These are phyloP conservation scores for Chondrostereum purpureum DNA, from an alignment of 1,284 basidiomycete species.

Conservation along the genomic window DNA sequence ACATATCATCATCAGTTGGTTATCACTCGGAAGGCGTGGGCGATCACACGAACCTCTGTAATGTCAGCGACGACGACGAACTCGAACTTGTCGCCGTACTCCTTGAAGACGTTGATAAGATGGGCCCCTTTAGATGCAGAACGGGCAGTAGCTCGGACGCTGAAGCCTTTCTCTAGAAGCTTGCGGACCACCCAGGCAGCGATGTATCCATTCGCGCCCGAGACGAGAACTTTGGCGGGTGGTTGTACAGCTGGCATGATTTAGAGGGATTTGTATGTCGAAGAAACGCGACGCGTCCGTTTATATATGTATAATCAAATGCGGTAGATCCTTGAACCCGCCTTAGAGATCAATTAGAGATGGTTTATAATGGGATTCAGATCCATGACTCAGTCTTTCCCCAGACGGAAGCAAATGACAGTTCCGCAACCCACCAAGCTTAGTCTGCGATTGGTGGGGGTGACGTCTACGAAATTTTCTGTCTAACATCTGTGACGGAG, in stretches of 20 bases:
- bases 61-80: constrained; percentile 42
- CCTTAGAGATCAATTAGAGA: too few relatives aligned
- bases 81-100: constrained; percentile 39
- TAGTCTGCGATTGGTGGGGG: too few relatives aligned
- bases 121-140: constrained; percentile 30
- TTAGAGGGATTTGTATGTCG: too few relatives aligned
- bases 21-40: not conserved
- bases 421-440: too few relatives aligned
- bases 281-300: too few relatives aligned
- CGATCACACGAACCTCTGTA: constrained; percentile 23
- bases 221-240: constrained; percentile 27
- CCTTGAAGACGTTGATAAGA: constrained; percentile 33
- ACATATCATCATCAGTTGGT: not conserved
- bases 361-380: too few relatives aligned
- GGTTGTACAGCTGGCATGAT: not conserved
- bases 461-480: too few relatives aligned
- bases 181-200: constrained; percentile 29
- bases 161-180: constrained; percentile 38
- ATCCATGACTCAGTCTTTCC: too few relatives aligned
- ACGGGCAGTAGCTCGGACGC: constrained; percentile 35
- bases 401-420: too few relatives aligned
- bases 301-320: too few relatives aligned
- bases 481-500: too few relatives aligned
- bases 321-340: too few relatives aligned
- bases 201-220: constrained; percentile 33